phyloP scores from a whole-genome alignment of 345 rosid species.

The Eucalyptus guilfoylei region DNA sequence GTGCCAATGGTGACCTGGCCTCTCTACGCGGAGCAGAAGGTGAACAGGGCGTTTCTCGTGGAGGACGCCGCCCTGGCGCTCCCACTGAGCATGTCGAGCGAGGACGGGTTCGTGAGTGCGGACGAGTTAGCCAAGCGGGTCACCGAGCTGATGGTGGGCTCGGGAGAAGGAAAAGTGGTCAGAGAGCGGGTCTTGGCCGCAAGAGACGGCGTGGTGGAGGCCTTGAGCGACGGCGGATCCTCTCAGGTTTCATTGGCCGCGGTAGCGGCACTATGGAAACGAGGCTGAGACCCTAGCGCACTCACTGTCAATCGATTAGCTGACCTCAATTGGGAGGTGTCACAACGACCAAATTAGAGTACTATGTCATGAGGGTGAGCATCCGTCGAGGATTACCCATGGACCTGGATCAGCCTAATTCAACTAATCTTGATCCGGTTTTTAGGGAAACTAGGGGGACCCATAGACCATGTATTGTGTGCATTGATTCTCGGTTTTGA shows the following conservation, averaged over 20 bases:
- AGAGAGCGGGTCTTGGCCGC: not conserved
- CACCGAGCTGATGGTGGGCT: not conserved
- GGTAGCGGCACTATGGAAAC: not conserved
- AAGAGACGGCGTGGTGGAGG: not conserved
- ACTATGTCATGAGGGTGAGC: not conserved
- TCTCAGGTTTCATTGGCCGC: not conserved
- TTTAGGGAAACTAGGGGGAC: no score
- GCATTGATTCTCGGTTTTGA: rapidly evolving
- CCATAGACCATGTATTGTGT: no score
- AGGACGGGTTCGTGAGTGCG: not conserved
- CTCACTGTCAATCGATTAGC: not conserved
- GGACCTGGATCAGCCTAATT: no score
- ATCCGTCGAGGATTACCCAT: no score
- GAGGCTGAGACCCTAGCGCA: not conserved
- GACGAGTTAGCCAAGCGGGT: not conserved
- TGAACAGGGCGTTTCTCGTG: not conserved
- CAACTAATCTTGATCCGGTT: no score
- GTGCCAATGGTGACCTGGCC: not conserved
- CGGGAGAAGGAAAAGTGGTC: not conserved
- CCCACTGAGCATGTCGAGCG: not conserved
- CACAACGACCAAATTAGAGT: not conserved
- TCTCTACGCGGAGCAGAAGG: not conserved
- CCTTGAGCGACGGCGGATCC: not conserved
- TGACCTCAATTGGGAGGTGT: not conserved
- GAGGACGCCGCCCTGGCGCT: not conserved